Evolutionary conservation across 2,329 filamentous ascomycete species (phyloP), one percentile per base, ranked within the genome.

Genomic region (Myrmaecium sp.): DNA sequence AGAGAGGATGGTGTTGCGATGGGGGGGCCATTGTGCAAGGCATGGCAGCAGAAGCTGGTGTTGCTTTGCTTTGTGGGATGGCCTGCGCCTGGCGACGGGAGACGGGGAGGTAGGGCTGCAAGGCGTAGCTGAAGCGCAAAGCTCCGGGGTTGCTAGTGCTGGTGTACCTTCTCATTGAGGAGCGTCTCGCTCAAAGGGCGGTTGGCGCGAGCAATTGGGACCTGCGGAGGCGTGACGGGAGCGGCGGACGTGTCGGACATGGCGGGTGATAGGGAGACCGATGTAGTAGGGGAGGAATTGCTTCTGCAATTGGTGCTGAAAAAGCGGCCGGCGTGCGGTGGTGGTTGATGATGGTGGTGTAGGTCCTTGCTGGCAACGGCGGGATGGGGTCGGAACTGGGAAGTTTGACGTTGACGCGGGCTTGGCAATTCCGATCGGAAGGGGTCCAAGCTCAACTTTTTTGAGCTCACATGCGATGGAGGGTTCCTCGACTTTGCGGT

Each of bases 141-240:
- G 18, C 18, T 15, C 20, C 14, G n/a, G 28, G 21, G 10, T 14
- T 10, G 18, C 18, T 6, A 6, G 16, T 24, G 5, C 16, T 17
- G 7, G 10, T 5, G 21, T 73, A 94, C 89, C 83, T 98, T 98
- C 63, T 98, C 89, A 60, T 95, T 95, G 51, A 98, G 71, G 47
- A 98, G 73, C 49, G 86, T 81, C 66, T 98, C 89, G 66, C 86
- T 95, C 60, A 94, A 78, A 37, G 89, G 86, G 57, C 69, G 68
- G 50, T 58, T 69, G 36, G 70, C 61, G 43, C 81, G 72, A 55
- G 76, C 67, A 51, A 78, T 66, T 37, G 70, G 65, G n/a, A n/a
- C n/a, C 54, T 67, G 64, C 43, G 72, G 65, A 40, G 69, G 60
- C 38, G 66, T 56, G 46, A 68, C 44, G 34, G 58, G 43, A 31